These are phyloP conservation scores for Recurvomyces mirabilis DNA, from an alignment of 495 filamentous ascomycete species.

Conservation along the genomic window DNA sequence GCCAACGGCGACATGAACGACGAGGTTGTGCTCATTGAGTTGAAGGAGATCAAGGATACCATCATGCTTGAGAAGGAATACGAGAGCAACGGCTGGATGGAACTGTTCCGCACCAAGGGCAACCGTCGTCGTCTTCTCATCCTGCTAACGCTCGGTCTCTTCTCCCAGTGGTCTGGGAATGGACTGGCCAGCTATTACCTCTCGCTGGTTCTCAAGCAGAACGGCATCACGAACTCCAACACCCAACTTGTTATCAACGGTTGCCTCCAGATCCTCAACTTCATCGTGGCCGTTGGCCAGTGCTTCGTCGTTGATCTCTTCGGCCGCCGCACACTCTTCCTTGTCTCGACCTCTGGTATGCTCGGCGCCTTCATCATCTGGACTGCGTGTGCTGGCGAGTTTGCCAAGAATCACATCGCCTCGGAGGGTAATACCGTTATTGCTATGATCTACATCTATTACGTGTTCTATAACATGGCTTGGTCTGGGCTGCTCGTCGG, in stretches of 20 bases:
- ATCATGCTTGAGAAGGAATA: slow-evolving; percentile 26
- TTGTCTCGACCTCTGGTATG: slow-evolving; percentile 12
- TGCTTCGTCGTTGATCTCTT: slow-evolving; percentile 18
- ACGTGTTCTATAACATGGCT: slow-evolving; percentile 25
- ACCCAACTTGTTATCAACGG: slow-evolving; percentile 14
- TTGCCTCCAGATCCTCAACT: slow-evolving; percentile 14
- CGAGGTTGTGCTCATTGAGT: slow-evolving; percentile 37
- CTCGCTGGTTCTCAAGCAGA: slow-evolving; percentile 20
- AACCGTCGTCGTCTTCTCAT: slow-evolving; percentile 17
- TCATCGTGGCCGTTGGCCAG: slow-evolving; percentile 10
- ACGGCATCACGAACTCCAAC: slow-evolving; percentile 23
- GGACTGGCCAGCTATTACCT: slow-evolving; percentile 13
- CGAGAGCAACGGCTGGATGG: slow-evolving; percentile 14
- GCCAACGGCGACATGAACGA: slow-evolving; percentile 23
- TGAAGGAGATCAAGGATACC: slow-evolving; percentile 28
- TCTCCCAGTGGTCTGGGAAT: slow-evolving; percentile 18
- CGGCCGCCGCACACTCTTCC: slow-evolving; percentile 13
- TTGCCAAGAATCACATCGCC: slow-evolving; percentile 8
- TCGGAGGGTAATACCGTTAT: slow-evolving; percentile 10
- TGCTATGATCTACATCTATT: slow-evolving; percentile 28
- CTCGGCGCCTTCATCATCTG: slow-evolving; percentile 19
- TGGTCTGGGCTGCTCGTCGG: slow-evolving; percentile 45
- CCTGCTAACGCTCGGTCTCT: slow-evolving; percentile 12
- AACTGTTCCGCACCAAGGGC: slow-evolving; percentile 13
- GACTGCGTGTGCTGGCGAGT: slow-evolving; percentile 23